These are phyloP conservation scores for Pseudogymnoascus sp. DNA, from an alignment of 2,329 filamentous ascomycete species.

Conservation along the genomic window DNA sequence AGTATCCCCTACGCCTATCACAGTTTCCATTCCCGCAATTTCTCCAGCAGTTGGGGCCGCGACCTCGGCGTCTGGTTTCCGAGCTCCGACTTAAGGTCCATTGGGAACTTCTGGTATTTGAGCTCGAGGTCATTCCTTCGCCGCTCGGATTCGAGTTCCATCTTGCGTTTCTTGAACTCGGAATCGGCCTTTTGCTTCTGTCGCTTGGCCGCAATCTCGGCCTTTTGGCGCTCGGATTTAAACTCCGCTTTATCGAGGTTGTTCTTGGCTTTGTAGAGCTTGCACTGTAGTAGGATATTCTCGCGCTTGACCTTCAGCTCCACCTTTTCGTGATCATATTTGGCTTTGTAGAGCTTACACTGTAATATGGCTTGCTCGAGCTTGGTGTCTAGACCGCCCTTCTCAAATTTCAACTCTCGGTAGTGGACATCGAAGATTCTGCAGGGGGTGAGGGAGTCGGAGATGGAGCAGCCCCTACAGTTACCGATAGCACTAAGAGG, in stretches of 20 bases:
- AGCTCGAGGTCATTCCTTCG: neutral
- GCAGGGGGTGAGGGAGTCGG: neutral
- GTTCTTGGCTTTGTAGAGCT: neutral
- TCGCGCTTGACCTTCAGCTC: neutral
- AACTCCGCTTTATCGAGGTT: neutral
- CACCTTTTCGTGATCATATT: neutral
- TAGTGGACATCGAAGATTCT: neutral
- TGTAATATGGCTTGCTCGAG: neutral
- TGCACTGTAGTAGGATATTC: neutral
- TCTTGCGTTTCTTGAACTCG: neutral
- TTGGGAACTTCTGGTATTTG: neutral
- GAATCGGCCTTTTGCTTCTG: neutral
- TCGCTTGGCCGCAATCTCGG: neutral
- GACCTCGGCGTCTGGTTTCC: neutral
- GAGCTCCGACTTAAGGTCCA: neutral
- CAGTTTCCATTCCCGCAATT: neutral
- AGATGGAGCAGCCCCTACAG: neutral
- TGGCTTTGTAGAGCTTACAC: neutral
- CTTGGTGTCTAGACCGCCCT: neutral
- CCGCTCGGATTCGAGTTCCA: neutral
- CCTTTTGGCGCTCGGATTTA: neutral
- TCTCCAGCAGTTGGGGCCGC: neutral
- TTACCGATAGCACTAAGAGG: neutral
- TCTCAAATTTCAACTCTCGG: neutral
- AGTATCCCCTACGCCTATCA: neutral